phyloP scores from a whole-genome alignment of 108 stramenopile genomes.

The Cyclostephanos invisitatus region DNA sequence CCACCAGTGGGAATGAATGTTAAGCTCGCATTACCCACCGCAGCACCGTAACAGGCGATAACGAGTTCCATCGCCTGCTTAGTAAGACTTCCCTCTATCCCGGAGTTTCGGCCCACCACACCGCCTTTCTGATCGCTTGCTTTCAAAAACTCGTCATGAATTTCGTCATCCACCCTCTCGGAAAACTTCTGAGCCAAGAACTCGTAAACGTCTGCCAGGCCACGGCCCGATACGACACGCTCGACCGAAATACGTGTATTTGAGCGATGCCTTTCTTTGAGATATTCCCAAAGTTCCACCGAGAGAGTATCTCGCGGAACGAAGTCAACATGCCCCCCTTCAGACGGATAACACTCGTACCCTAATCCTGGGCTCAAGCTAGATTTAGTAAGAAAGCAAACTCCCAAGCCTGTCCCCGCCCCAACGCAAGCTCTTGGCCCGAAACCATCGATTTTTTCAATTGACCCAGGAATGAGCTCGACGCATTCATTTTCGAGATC shows the following conservation, averaged over 20 bases:
- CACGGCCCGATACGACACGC: slow-evolving; percentile 93
- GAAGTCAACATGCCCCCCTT: slow-evolving; percentile 97
- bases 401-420: slow-evolving; percentile 96
- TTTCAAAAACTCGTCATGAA: slow-evolving; percentile 70
- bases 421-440: slow-evolving; percentile 94
- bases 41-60: slow-evolving; percentile 87
- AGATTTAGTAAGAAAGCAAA: slow-evolving; percentile 86
- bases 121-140: slow-evolving; percentile 74
- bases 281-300: slow-evolving; percentile 67
- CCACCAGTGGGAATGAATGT: slow-evolving; percentile 95
- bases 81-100: slow-evolving; percentile 48
- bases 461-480: slow-evolving; percentile 60
- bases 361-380: slow-evolving; percentile 37
- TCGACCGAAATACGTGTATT: slow-evolving; percentile 89
- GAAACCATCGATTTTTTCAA: slow-evolving; percentile 50
- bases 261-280: slow-evolving; percentile 64
- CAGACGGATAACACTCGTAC: slow-evolving; percentile 93
- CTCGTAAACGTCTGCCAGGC: slow-evolving; percentile 95
- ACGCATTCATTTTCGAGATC: slow-evolving; percentile 55
- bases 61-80: slow-evolving; percentile 66
- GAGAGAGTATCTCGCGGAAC: slow-evolving; percentile 84
- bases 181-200: slow-evolving; percentile 89
- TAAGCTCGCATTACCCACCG: slow-evolving; percentile 87
- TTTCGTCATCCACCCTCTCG: slow-evolving; percentile 55
- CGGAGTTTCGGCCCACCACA: slow-evolving; percentile 63